Percentiles rank a stretch among this genome's conserved stretches.
phyloP scores from a whole-genome alignment of 495 filamentous ascomycete species.

The Daldinia caldariorum region DNA sequence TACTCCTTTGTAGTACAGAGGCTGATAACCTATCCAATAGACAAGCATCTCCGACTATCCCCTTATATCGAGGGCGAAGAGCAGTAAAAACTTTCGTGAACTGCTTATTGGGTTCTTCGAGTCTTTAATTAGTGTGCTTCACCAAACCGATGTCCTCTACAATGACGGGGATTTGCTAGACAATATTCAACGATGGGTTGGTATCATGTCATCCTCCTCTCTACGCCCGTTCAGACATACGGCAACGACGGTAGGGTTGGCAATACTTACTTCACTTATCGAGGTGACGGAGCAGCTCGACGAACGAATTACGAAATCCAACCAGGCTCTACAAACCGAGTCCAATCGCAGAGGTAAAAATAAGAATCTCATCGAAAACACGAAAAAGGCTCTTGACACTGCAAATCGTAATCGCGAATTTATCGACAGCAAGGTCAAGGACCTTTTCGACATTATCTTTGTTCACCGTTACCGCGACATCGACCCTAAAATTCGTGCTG shows the following conservation, averaged over 20 bases:
- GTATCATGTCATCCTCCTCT: conserved; percentile 81
- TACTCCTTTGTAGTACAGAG: conserved; percentile 10
- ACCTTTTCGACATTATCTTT: conserved; percentile 89
- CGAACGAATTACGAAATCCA: conserved; percentile 72
- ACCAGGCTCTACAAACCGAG: conserved; percentile 81
- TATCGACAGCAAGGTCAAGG: conserved; percentile 74
- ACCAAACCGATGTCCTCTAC: conserved; percentile 79
- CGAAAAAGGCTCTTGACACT: conserved; percentile 71
- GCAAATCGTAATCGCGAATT: conserved; percentile 69
- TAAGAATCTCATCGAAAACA: conserved; percentile 69
- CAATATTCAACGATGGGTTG: conserved; percentile 86
- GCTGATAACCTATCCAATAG: conserved; percentile 49
- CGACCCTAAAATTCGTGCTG: conserved; percentile 83
- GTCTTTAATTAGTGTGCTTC: conserved; percentile 75
- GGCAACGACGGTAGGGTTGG: conserved; percentile 79
- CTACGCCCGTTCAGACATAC: conserved; percentile 94
- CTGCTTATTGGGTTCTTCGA: conserved; percentile 81
- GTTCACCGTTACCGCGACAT: conserved; percentile 95
- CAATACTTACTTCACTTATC: conserved; percentile 75
- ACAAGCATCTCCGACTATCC: conserved; percentile 89
- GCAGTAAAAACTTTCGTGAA: conserved; percentile 75
- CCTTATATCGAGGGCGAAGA: conserved; percentile 81
- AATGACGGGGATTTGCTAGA: conserved; percentile 78
- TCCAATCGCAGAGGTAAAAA: conserved; percentile 75
- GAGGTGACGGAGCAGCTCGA: conserved; percentile 76